phyloP scores from a whole-genome alignment of 306 rosid species.

The Malus sieversii region DNA sequence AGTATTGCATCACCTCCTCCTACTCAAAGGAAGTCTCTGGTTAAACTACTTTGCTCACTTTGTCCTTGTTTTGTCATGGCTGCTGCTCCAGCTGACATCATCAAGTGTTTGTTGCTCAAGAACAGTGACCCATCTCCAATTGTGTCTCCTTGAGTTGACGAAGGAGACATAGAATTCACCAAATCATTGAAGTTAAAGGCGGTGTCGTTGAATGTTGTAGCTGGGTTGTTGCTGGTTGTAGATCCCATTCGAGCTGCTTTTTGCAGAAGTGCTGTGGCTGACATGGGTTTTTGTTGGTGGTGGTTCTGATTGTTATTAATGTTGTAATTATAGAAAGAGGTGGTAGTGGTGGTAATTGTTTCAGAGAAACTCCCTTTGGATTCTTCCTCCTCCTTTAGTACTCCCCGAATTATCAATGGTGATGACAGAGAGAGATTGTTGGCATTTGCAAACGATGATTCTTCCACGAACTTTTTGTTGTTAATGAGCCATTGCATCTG shows the following conservation, averaged over 20 bases:
- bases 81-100: neutral
- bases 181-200: slow-evolving; percentile 31
- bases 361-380: slow-evolving; percentile 37
- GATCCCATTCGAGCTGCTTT: slow-evolving; percentile 63
- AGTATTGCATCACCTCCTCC: slow-evolving; percentile 35
- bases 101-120: slow-evolving; percentile 3
- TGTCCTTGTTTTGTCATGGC: slow-evolving; percentile 1
- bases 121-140: slow-evolving; percentile 17
- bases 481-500: slow-evolving; percentile 43
- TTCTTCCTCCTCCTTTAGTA: slow-evolving; percentile 49
- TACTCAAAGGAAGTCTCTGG: slow-evolving; percentile 84
- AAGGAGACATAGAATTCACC: slow-evolving; percentile 23
- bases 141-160: slow-evolving; percentile 2
- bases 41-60: slow-evolving; percentile 34
- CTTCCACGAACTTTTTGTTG: slow-evolving; percentile 24
- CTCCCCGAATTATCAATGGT: slow-evolving; percentile 14
- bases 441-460: neutral
- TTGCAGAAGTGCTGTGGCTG: slow-evolving; percentile 59
- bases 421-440: slow-evolving; percentile 1
- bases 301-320: neutral
- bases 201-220: slow-evolving; percentile 10
- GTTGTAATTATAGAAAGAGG: slow-evolving; percentile 31
- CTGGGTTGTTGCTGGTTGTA: slow-evolving; percentile 22
- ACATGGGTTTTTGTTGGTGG: slow-evolving; percentile 3
- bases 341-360: neutral